Evolutionary conservation across 2,329 filamentous ascomycete genomes (phyloP), one percentile per base, ranked within the genome.

Genomic region (Botrytis fragariae): DNA sequence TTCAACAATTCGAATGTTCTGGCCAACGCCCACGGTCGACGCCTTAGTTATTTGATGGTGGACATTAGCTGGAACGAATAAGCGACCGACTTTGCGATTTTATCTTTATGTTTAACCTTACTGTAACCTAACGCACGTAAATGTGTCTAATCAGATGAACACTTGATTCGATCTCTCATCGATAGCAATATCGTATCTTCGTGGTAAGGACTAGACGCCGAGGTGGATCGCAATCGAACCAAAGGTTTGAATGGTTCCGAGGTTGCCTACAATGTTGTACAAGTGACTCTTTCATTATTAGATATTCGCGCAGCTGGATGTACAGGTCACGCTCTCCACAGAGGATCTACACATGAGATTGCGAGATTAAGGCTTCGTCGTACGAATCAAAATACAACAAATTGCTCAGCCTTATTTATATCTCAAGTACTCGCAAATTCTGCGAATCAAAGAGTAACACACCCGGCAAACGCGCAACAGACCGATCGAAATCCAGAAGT

Each of bases 361-460:
- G 44, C 60, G 57, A 20, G 6, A 25, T 64, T 25, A 32, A 35
- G n/a, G 14, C 32, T 16, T 10, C 7, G 32, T 64, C 29, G 42
- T 57, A 29, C n/a, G 25, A 42, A 57, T 32, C 22, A 57, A 54
- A 39, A 12, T 39, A 5, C 7, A 22, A 3, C 20, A 32, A 44
- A 54, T 35, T 42, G 39, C 59, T 42, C 69, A 71, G 44, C 59
- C 44, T 39, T 39, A 44, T 63, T n/a, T n/a, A n/a, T 29, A 32
- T 44, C 44, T 25, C 45, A 29, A 48, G 62, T 42, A 42, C 71
- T 72, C 54, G 63, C 71, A 51, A 20, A 29, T 22, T 51, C 20
- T 69, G 42, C 71, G 71, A 69, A 69, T 72, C 39, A 69, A 18
- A 61, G 29, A 20, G 16, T 10, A 32, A 42, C 37, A 25, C 48